A percentile compares a stretch with the other conserved stretches of the same genome.
phyloP scores from a whole-genome alignment of 2,329 filamentous ascomycete genomes.

The Monilinia laxa region DNA sequence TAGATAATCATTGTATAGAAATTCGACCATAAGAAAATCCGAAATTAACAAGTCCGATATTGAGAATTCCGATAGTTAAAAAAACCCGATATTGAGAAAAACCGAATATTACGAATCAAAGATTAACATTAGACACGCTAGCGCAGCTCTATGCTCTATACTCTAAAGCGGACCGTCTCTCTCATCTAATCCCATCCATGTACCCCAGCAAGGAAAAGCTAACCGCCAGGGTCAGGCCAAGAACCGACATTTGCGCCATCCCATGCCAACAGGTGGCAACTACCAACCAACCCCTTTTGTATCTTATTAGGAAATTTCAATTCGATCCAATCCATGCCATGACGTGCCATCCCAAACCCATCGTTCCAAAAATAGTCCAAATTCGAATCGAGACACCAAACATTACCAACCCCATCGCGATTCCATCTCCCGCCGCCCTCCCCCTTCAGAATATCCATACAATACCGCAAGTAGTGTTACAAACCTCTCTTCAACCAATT shows the following conservation, averaged over 20 bases:
- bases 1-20: no score
- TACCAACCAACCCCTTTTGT: constrained; percentile 16
- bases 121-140: constrained; percentile 9
- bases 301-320: neutral
- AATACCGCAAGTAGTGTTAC: neutral
- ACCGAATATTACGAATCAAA: no score
- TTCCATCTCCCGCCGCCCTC: neutral
- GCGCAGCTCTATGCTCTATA: constrained; percentile 21
- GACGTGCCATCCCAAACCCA: neutral
- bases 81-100: no score
- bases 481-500: neutral
- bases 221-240: constrained; percentile 20
- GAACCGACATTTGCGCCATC: constrained; percentile 23
- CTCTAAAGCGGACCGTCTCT: neutral
- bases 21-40: no score
- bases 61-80: no score
- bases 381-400: neutral
- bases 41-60: no score
- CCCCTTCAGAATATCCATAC: neutral
- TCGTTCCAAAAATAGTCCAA: neutral
- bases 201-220: neutral
- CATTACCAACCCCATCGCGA: constrained; percentile 1
- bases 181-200: constrained; percentile 8
- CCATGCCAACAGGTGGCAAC: constrained; percentile 10
- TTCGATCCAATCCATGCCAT: neutral